phyloP scores from a whole-genome alignment of 495 filamentous ascomycete genomes.

The Penicillium pulvis region DNA sequence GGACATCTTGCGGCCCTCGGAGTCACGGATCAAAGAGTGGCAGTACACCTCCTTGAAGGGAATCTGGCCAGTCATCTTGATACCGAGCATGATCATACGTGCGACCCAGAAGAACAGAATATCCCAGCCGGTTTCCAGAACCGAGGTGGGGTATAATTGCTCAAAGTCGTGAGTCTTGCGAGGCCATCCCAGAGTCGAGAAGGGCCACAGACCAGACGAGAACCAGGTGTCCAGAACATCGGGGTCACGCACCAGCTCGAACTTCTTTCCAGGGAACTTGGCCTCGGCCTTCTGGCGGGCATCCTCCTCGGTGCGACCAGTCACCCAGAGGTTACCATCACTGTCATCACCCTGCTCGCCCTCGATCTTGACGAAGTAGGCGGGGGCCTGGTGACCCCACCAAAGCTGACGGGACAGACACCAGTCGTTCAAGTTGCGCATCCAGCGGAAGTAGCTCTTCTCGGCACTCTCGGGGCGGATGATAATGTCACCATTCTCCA shows the following conservation, averaged over 20 bases:
- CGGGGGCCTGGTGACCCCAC: conserved; percentile 83
- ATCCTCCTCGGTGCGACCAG: conserved; percentile 66
- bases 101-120: conserved; percentile 88
- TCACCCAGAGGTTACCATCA: conserved; percentile 67
- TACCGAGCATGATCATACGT: conserved; percentile 78
- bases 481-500: conserved; percentile 67
- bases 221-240: conserved; percentile 88
- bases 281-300: conserved; percentile 63
- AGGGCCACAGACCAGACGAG: conserved; percentile 78
- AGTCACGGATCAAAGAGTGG: conserved; percentile 74
- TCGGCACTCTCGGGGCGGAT: conserved; percentile 69
- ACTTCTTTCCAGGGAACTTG: conserved; percentile 69
- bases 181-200: conserved; percentile 82
- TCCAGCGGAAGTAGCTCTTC: conserved; percentile 73
- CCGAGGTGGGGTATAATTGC: conserved; percentile 71
- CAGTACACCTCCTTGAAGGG: conserved; percentile 82
- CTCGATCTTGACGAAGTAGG: conserved; percentile 71
- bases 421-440: conserved; percentile 77
- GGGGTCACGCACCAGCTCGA: conserved; percentile 64
- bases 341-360: conserved; percentile 55
- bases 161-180: conserved; percentile 64
- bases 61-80: conserved; percentile 75
- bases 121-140: conserved; percentile 84
- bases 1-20: conserved; percentile 81
- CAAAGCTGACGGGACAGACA: conserved; percentile 81